Conservation (phyloP, 345 rosid species). For the Psidium friedrichsthalianum region DNA sequence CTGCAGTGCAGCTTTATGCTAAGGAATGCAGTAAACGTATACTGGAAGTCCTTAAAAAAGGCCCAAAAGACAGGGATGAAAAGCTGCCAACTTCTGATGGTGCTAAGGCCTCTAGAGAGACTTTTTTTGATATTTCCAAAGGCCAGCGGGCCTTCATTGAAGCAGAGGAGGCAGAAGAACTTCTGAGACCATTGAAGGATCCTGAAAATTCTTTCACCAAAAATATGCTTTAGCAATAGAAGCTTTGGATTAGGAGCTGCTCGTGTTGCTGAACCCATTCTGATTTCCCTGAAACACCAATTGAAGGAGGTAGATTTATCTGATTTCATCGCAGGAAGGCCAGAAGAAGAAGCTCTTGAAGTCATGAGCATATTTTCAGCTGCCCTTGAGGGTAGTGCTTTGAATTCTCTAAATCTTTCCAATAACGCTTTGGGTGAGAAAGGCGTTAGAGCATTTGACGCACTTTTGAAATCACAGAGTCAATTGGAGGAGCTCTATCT, state of each 20-base stretch:
- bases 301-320: constrained; percentile 84
- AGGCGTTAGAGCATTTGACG: constrained; percentile 75
- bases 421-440: constrained; percentile 91
- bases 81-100: constrained; percentile 21
- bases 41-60: constrained; percentile 72
- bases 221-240: constrained; percentile 85
- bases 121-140: constrained; percentile 66
- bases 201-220: constrained; percentile 63
- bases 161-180: constrained; percentile 69
- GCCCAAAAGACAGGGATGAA: constrained; percentile 23
- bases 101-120: constrained; percentile 17
- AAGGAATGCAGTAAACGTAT: constrained; percentile 83
- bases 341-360: constrained; percentile 77
- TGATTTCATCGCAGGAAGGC: constrained; percentile 83
- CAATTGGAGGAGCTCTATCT: constrained; percentile 72
- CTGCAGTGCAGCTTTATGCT: constrained; percentile 94
- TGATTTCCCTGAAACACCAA: constrained; percentile 57
- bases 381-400: constrained; percentile 60
- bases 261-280: constrained; percentile 63
- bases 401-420: constrained; percentile 66
- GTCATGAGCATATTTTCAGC: constrained; percentile 73
- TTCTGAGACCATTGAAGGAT: constrained; percentile 60
- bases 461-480: constrained; percentile 62
- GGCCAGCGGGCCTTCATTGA: constrained; percentile 63
- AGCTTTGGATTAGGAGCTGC: constrained; percentile 86